A percentile compares a stretch with the other conserved stretches of the same genome.
These are phyloP conservation scores for Ophiocordyceps camponoti-saundersi DNA, from an alignment of 2,329 filamentous ascomycete species.

Conservation along the genomic window DNA sequence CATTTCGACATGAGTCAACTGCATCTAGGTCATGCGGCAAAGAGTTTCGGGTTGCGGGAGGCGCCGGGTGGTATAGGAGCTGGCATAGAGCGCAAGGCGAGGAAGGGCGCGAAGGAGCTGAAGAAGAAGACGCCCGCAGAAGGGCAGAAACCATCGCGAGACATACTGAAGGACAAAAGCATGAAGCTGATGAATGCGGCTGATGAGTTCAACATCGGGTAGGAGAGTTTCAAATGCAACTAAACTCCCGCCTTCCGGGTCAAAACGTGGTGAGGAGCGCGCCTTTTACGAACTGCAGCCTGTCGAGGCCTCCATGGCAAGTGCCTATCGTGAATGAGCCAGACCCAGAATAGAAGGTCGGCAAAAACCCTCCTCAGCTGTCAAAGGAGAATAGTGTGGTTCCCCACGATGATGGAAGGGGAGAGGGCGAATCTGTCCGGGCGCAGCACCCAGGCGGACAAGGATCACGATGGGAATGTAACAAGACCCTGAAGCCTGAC, in stretches of 20 bases:
- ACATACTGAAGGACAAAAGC: conserved; percentile 40
- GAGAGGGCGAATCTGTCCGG: background rate
- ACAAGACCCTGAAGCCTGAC: background rate
- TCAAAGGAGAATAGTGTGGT: background rate
- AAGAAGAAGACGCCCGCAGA: conserved; percentile 11
- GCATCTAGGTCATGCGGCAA: conserved; percentile 84
- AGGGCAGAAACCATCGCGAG: conserved; percentile 16
- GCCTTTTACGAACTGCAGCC: background rate
- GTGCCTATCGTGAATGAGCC: background rate
- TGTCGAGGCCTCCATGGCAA: background rate
- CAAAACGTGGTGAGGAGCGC: background rate
- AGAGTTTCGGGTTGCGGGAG: conserved; percentile 82
- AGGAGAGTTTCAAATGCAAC: conserved; percentile 3
- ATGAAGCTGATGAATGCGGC: conserved; percentile 48
- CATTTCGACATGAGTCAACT: conserved; percentile 87
- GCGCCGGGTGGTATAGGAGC: conserved; percentile 67
- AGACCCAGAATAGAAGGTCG: background rate
- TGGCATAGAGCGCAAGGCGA: conserved; percentile 29
- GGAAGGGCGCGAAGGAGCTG: conserved; percentile 13
- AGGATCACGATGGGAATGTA: background rate
- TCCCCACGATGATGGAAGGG: background rate
- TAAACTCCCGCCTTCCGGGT: background rate
- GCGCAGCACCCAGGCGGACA: background rate
- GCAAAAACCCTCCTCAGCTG: background rate
- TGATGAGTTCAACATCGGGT: conserved; percentile 54